A percentile compares a stretch with the other conserved stretches of the same genome.
Conservation (phyloP, 176 grass and related monocot species). For the Oryza glumipatula region DNA sequence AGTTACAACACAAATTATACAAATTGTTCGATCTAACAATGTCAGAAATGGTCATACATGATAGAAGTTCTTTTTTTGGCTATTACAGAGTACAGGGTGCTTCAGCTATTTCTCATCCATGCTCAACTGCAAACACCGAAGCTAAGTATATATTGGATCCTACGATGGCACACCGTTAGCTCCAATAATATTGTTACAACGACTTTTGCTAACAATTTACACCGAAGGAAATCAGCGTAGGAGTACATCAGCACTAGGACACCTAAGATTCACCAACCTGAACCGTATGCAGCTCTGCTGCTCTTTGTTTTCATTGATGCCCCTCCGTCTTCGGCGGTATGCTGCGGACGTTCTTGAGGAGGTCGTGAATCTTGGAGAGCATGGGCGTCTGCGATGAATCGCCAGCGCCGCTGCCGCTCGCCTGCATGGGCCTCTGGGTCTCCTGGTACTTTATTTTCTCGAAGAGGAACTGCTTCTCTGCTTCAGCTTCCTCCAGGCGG, state of each 20-base stretch:
- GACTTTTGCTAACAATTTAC: conserved; percentile 14
- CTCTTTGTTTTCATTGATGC: conserved; percentile 50
- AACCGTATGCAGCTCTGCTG: neutral
- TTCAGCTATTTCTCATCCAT: neutral
- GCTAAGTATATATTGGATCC: conserved; percentile 1
- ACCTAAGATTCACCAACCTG: conserved; percentile 13
- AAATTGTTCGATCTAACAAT: neutral
- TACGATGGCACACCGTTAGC: conserved; percentile 21
- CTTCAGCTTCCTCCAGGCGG: conserved; percentile 93
- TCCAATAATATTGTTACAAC: neutral
- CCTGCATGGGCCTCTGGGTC: conserved; percentile 43
- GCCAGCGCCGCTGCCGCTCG: conserved; percentile 14
- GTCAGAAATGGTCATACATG: neutral
- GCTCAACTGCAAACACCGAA: neutral
- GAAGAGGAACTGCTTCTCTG: conserved; percentile 88
- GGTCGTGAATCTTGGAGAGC: conserved; percentile 91
- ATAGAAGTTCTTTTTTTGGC: neutral
- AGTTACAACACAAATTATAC: neutral
- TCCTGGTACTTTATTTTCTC: conserved; percentile 99
- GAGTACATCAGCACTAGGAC: conserved; percentile 27
- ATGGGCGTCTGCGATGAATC: conserved; percentile 70
- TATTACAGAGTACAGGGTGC: neutral
- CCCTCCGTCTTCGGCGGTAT: conserved; percentile 56
- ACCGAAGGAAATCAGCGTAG: conserved; percentile 26
- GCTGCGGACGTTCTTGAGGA: conserved; percentile 84